Conservation (phyloP, 768 basidiomycete species). For the Tephrocybe sp. region DNA sequence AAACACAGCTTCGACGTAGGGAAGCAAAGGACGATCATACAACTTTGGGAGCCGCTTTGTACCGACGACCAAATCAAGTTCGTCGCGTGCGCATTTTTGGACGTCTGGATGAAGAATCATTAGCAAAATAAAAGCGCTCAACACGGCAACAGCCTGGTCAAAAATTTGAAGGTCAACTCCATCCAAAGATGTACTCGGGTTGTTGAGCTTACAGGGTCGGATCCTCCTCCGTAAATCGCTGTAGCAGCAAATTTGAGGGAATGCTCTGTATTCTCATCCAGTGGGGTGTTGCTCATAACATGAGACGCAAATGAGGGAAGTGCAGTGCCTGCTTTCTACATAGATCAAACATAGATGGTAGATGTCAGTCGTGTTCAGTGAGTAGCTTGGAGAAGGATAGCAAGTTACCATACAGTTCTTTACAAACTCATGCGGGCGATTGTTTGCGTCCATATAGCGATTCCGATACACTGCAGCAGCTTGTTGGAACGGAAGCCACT, state of each 20-base stretch:
- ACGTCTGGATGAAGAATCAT: conserved; percentile 30
- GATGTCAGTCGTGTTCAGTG: too few species aligned
- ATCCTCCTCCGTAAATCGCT: conserved; percentile 27
- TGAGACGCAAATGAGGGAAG: too few species aligned
- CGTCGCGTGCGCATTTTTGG: conserved; percentile 28
- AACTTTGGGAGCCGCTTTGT: conserved; percentile 28
- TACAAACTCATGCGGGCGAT: too few species aligned
- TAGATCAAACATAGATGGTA: too few species aligned
- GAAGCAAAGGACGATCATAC: conserved; percentile 24
- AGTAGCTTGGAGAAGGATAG: too few species aligned
- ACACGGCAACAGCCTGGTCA: conserved; percentile 19
- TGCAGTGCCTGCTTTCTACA: too few species aligned
- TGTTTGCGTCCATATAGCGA: too few species aligned
- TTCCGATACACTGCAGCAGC: too few species aligned
- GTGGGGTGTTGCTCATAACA: conserved; percentile 25
- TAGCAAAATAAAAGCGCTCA: conserved; percentile 29
- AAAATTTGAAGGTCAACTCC: neutral
- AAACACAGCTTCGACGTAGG: conserved; percentile 29
- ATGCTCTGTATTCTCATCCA: conserved; percentile 35
- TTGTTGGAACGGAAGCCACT: too few species aligned
- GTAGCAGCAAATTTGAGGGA: conserved; percentile 37
- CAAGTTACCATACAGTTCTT: too few species aligned
- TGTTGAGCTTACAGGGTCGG: conserved; percentile 36
- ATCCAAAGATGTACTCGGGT: too few species aligned
- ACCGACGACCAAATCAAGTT: conserved; percentile 32